Evolutionary conservation across 495 filamentous ascomycete species (phyloP).

Genomic region (Penicillium odoratum): DNA sequence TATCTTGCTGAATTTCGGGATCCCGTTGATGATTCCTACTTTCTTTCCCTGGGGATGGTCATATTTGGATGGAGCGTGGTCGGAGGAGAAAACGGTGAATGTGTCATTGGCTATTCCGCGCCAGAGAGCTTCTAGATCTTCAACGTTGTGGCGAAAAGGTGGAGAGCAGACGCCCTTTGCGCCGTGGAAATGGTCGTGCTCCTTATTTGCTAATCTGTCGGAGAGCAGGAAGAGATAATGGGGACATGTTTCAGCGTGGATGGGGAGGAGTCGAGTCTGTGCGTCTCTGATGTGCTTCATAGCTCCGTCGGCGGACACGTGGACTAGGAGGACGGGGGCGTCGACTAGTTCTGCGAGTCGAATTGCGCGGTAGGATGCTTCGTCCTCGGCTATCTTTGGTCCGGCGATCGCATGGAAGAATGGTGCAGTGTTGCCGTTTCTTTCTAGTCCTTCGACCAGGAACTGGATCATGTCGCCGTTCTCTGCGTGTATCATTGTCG

Average conservation of each 20-base stretch:
- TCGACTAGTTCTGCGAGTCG: conserved; percentile 54
- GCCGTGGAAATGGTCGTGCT: conserved; percentile 9
- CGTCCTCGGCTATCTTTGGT: conserved; percentile 55
- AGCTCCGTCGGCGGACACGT: conserved; percentile 49
- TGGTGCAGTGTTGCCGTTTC: conserved; percentile 39
- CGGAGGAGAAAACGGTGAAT: conserved; percentile 46
- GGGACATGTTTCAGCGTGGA: conserved; percentile 65
- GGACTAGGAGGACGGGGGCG: conserved; percentile 58
- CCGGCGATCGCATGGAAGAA: conserved; percentile 55
- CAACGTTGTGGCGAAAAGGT: conserved; percentile 1
- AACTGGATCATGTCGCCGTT: conserved; percentile 56
- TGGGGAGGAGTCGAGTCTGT: conserved; percentile 54
- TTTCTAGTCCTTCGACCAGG: conserved; percentile 49
- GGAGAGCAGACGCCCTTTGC: conserved; percentile 12
- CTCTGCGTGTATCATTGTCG: conserved; percentile 60
- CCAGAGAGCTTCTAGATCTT: conserved; percentile 14
- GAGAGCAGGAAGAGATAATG: conserved; percentile 64
- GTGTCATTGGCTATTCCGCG: conserved; percentile 38
- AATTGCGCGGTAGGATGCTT: conserved; percentile 61
- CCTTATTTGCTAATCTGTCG: conserved; percentile 35
- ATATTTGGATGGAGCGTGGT: conserved; percentile 43
- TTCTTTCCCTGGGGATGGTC: conserved; percentile 41
- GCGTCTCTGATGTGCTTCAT: conserved; percentile 47
- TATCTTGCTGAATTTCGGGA: conserved; percentile 36
- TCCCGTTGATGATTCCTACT: conserved; percentile 21